Evolutionary conservation across 1,284 basidiomycete species (phyloP), one percentile per base, ranked within the genome.

Genomic region (Sporisorium sorghi): DNA sequence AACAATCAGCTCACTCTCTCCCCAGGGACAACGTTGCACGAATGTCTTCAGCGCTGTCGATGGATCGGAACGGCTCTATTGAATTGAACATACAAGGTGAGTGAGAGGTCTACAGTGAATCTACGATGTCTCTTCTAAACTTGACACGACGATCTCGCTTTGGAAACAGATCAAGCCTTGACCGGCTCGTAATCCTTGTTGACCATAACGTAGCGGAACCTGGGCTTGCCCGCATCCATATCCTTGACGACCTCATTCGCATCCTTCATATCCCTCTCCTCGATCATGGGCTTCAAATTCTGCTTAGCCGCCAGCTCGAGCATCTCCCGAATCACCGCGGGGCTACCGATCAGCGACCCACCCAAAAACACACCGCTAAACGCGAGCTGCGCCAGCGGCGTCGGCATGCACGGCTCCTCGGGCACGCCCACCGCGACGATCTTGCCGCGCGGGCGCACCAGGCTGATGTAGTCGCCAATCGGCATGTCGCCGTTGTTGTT

Each of bases 141-240:
- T 19, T n/a, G n/a, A 30, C 26, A 6, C 28, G 6, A n/a, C 24
- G 44, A 37, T 37, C 35, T n/a, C n/a, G n/a, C n/a, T n/a, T 8
- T 35, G 17, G 8, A 14, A 35, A 7, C 10, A 19, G 9, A 8
- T 61, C 23, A 57, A 39, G 69, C 69, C 51, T 72, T 54, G 44
- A 73, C 59, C 5, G 70, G 70, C 44, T 64, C 53, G 65, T 73
- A 69, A 28, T 73, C 71, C 61, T 84, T 78, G 83, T 87, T 87
- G 59, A 87, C 84, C 42, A 87, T 83, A 30, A 86, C 86, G 69
- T 86, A 86, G 56, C 87, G 82, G 84, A 85, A 87, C 46, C 85
- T 52, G 9, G 79, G 70, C 65, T 80, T 80, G 9, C 77, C 77
- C 23, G 51, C 73, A 15, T 69, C 65, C 77, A 79, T 79, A 50